A percentile compares a stretch with the other conserved stretches of the same genome.
Conservation (phyloP, 805 yeast genomes). For the Starmerella bombicola region DNA sequence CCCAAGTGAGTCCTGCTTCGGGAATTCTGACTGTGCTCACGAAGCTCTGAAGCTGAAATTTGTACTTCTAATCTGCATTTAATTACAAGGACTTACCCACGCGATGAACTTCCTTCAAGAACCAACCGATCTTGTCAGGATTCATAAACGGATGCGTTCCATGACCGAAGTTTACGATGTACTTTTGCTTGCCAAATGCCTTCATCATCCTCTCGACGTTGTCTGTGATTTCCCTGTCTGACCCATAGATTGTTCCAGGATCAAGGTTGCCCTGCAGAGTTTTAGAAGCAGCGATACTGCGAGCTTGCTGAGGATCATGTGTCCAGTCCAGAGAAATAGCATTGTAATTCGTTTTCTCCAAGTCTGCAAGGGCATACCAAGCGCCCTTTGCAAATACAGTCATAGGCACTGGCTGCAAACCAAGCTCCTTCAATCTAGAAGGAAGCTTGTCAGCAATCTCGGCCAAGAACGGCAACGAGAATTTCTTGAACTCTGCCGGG, state of each 20-base stretch:
- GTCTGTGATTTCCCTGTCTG: conserved; percentile 61
- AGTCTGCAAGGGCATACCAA: conserved; percentile 85
- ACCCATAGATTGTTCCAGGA: conserved; percentile 89
- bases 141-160: conserved; percentile 98
- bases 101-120: conserved; percentile 77
- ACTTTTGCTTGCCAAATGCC: conserved; percentile 82
- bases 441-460: conserved; percentile 65
- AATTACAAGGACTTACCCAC: conserved; percentile 35
- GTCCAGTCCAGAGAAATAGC: conserved; percentile 91
- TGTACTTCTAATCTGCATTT: no score
- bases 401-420: conserved; percentile 67
- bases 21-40: no score
- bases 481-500: conserved; percentile 75
- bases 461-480: conserved; percentile 74
- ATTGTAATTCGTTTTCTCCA: conserved; percentile 60
- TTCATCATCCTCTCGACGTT: conserved; percentile 80
- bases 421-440: conserved; percentile 54
- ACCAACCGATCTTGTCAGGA: conserved; percentile 75
- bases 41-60: no score
- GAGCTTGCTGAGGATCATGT: conserved; percentile 75
- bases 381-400: conserved; percentile 93
- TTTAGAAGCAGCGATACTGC: conserved; percentile 37
- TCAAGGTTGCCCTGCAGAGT: conserved; percentile 91
- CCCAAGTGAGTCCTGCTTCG: no score
- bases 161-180: conserved; percentile 92